Percentiles rank a stretch among this genome's conserved stretches.
Conservation (phyloP, 2,329 filamentous ascomycete genomes). For the Gyromitra esculenta region DNA sequence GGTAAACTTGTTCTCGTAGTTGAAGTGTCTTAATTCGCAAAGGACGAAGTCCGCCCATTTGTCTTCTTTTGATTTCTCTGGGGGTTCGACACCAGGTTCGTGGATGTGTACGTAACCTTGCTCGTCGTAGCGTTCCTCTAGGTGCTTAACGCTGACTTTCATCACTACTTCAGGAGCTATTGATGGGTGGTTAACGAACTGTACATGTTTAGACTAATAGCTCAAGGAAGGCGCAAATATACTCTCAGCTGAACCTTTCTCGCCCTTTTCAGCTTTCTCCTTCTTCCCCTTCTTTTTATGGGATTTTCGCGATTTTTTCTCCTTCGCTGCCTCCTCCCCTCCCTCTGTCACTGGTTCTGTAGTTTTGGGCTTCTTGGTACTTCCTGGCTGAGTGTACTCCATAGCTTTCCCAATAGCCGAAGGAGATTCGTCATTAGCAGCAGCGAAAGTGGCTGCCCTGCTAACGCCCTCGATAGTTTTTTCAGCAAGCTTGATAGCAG, state of each 20-base stretch:
- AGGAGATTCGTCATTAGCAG: neutral
- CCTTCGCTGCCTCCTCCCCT: neutral
- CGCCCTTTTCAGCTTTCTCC: conserved; percentile 8
- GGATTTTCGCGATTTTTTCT: conserved; percentile 23
- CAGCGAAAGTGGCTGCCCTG: neutral
- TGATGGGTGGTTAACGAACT: neutral
- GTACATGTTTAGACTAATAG: neutral
- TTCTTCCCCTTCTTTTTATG: conserved; percentile 30
- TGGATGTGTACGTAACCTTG: conserved; percentile 58
- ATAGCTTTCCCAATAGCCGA: conserved; percentile 20
- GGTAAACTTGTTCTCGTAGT: conserved; percentile 51
- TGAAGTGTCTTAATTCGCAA: conserved; percentile 56
- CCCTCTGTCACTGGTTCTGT: neutral
- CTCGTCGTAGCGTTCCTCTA: conserved; percentile 59
- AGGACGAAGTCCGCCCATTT: conserved; percentile 59
- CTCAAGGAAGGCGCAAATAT: neutral
- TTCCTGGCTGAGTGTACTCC: conserved; percentile 32
- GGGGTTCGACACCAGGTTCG: conserved; percentile 58
- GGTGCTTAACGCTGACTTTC: conserved; percentile 57
- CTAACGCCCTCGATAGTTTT: conserved; percentile 1
- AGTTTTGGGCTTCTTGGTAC: conserved; percentile 15
- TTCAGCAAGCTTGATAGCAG: conserved; percentile 17
- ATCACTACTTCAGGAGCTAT: conserved; percentile 21
- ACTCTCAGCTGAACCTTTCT: conserved; percentile 10
- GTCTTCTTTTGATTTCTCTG: conserved; percentile 58